Base-by-base conservation (phyloP, 495 filamentous ascomycete species). In the Niebla homalea region DNA sequence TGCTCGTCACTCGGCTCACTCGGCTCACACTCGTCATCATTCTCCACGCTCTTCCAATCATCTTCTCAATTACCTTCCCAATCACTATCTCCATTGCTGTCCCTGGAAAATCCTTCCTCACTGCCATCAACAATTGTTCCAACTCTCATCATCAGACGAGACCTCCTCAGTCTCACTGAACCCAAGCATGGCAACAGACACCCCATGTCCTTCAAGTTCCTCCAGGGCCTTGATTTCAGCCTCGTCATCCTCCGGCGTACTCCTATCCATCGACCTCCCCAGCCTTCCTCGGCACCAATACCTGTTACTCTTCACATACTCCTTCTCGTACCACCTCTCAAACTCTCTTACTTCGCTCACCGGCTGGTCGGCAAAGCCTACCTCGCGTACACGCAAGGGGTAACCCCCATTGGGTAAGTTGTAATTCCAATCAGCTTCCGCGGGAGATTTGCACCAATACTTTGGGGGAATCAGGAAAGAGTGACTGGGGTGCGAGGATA, bases 291-390 rank as follows among this genome's bases (percentile, higher is more conserved):
- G n/a, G 37, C 37, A 40, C 37, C 37, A 40, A 40, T 40, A 40
- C 37, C 37, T 20, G n/a, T 40, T 16, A 12, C 41, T 44, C 41
- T 22, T 44, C 41, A 44, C 41, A 44, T 44, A 44, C 41, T 44
- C 41, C 19, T 44, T 22, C 41, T 18, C 20, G 41, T 16, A 44
- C 41, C 15, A 16, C 20, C 20, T 44, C 12, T 45, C 18, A n/a
- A 45, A 45, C 3, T 29, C 42, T 7, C 21, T 23, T 6, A 25
- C 42, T 19, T 45, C 8, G 10, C 21, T 22, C 21, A 41, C 16
- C 2, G 21, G 18, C n/a, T 22, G 18, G 16, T 41, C 39, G 5
- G 16, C 21, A 22, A 41, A 41, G 5, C 3, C 10, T 8, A 41
- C 39, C 3, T 41, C n/a, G 11, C 39, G 16, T 8, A 2, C 39